A percentile compares a stretch with the other conserved stretches of the same genome.
These are phyloP conservation scores for Nemania sp. DNA, from an alignment of 2,329 filamentous ascomycete genomes.

Conservation along the genomic window DNA sequence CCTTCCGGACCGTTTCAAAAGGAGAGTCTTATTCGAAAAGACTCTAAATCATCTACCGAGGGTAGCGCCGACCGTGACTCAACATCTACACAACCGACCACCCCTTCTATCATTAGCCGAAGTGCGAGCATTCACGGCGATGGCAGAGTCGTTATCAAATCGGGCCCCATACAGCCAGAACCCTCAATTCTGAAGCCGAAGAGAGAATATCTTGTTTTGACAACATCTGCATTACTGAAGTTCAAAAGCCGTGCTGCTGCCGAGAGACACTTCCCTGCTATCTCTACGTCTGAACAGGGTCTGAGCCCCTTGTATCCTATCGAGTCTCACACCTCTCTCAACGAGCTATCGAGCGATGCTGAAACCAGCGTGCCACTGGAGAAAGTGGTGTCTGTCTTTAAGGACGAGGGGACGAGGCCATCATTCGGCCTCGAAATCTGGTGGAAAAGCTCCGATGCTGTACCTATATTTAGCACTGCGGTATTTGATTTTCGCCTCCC, in stretches of 20 bases:
- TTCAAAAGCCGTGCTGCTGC: constrained; percentile 55
- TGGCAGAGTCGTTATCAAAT: constrained; percentile 43
- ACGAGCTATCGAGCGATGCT: constrained; percentile 30
- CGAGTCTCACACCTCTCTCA: constrained; percentile 38
- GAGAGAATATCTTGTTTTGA: constrained; percentile 57
- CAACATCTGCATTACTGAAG: constrained; percentile 55
- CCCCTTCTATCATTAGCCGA: constrained; percentile 37
- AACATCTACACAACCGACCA: constrained; percentile 40
- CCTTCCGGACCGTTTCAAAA: constrained; percentile 32
- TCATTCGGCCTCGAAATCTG: constrained; percentile 60
- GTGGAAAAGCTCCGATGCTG: constrained; percentile 52
- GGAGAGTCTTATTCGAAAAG: constrained; percentile 36
- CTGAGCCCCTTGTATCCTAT: constrained; percentile 44
- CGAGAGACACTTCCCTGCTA: constrained; percentile 51
- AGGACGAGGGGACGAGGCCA: constrained; percentile 54
- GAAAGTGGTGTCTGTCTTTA: constrained; percentile 57
- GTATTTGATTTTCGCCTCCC: constrained; percentile 56
- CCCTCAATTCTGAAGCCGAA: constrained; percentile 54
- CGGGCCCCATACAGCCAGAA: constrained; percentile 55
- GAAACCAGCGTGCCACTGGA: constrained; percentile 54
- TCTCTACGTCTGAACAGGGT: constrained; percentile 41
- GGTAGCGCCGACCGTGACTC: constrained; percentile 36
- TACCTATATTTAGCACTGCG: constrained; percentile 52
- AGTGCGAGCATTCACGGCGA: constrained; percentile 39
- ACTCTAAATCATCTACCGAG: constrained; percentile 40